Percentiles rank a stretch among this genome's conserved stretches.
Conservation (phyloP, 2,329 filamentous ascomycete genomes). For the Penicillium sp. region DNA sequence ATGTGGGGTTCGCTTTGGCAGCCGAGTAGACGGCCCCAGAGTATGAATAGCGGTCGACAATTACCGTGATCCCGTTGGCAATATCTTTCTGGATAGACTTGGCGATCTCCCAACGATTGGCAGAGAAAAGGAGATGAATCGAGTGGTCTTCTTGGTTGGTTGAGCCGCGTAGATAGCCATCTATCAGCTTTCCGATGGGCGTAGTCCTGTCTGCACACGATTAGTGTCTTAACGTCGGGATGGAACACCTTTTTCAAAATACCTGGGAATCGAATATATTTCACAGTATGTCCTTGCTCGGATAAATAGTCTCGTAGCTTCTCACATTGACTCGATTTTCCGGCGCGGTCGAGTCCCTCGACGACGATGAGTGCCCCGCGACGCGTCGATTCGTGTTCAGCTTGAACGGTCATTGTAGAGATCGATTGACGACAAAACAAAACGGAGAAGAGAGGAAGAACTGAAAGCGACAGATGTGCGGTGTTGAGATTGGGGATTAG, state of each 20-base stretch:
- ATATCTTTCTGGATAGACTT: slow-evolving; percentile 54
- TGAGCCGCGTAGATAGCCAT: slow-evolving; percentile 75
- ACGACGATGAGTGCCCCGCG: slow-evolving; percentile 80
- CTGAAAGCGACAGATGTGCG: too few species aligned
- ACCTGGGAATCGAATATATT: slow-evolving; percentile 71
- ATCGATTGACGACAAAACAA: not conserved
- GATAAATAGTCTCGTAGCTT: slow-evolving; percentile 63
- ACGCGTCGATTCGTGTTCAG: slow-evolving; percentile 18
- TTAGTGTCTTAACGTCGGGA: slow-evolving; percentile 16
- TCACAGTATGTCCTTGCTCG: slow-evolving; percentile 56
- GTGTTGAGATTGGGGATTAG: not conserved
- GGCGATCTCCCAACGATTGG: slow-evolving; percentile 81
- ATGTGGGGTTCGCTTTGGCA: slow-evolving; percentile 74
- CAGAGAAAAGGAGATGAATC: slow-evolving; percentile 87
- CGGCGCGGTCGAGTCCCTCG: slow-evolving; percentile 86
- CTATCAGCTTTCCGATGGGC: slow-evolving; percentile 84
- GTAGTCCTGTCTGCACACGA: slow-evolving; percentile 71
- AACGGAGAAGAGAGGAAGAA: not conserved
- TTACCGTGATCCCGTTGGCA: slow-evolving; percentile 69
- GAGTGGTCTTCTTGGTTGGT: slow-evolving; percentile 81
- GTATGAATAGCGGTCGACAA: slow-evolving; percentile 94
- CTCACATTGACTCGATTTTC: slow-evolving; percentile 89
- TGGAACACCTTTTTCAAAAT: slow-evolving; percentile 1
- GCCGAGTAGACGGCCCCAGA: slow-evolving; percentile 92
- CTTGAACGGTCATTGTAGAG: slow-evolving; percentile 18